Evolutionary conservation across 2,329 filamentous ascomycete genomes (phyloP).

Genomic region (Herpotrichia juniperi): DNA sequence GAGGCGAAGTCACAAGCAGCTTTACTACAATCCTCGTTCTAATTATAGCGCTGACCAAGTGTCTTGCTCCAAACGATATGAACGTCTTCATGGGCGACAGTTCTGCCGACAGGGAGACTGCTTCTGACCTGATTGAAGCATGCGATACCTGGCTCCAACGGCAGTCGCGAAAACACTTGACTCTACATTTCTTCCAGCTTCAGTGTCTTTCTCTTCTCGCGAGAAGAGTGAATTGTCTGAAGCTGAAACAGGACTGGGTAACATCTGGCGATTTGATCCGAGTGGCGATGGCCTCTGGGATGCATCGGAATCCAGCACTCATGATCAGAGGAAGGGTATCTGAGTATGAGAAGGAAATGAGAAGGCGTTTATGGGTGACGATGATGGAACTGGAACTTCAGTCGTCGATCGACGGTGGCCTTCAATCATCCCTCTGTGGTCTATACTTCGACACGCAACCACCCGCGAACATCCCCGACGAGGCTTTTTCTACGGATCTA

Average conservation of each 20-base stretch:
- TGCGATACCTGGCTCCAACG: constrained; percentile 50
- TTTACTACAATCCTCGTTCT: constrained; percentile 51
- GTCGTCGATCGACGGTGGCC: constrained; percentile 60
- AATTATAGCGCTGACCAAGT: constrained; percentile 46
- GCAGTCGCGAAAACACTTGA: constrained; percentile 60
- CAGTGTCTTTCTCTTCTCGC: constrained; percentile 59
- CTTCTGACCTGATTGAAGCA: constrained; percentile 44
- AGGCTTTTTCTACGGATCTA: constrained; percentile 47
- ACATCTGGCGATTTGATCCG: constrained; percentile 57
- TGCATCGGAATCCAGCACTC: constrained; percentile 56
- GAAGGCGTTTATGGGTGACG: constrained; percentile 63
- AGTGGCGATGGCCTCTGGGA: constrained; percentile 59
- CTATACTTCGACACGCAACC: constrained; percentile 57
- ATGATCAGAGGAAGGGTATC: constrained; percentile 38
- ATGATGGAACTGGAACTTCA: constrained; percentile 64
- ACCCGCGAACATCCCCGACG: constrained; percentile 59
- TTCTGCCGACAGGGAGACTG: constrained; percentile 47
- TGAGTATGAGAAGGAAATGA: constrained; percentile 58
- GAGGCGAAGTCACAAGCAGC: constrained; percentile 26
- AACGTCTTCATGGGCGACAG: constrained; percentile 52
- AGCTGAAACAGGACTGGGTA: constrained; percentile 61
- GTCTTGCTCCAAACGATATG: constrained; percentile 33
- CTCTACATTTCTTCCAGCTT: constrained; percentile 57
- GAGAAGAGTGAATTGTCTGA: constrained; percentile 57
- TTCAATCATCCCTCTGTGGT: constrained; percentile 51